phyloP scores from a whole-genome alignment of 1,284 basidiomycete species.

The Hymenochaete sp. region DNA sequence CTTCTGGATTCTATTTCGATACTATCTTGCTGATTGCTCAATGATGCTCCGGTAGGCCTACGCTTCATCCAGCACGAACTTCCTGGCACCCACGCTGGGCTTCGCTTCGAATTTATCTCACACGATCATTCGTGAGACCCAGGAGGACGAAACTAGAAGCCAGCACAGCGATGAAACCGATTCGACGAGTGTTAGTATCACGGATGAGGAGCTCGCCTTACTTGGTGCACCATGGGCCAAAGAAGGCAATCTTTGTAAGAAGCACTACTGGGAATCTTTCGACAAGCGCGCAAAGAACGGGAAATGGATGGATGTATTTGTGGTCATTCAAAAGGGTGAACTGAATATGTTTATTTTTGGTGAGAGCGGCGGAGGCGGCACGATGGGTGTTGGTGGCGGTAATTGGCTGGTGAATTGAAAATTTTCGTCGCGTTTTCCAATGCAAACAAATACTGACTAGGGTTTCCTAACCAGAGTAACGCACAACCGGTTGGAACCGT shows the following conservation, averaged over 20 bases:
- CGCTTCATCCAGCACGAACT: slow-evolving; percentile 32
- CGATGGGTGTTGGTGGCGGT: slow-evolving; percentile 77
- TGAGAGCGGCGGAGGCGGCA: slow-evolving; percentile 46
- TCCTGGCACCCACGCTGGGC: slow-evolving; percentile 76
- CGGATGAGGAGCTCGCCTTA: slow-evolving; percentile 90
- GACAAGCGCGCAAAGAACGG: slow-evolving; percentile 81
- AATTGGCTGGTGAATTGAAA: slow-evolving; percentile 82
- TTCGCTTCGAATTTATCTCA: slow-evolving; percentile 95
- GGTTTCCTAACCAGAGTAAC: slow-evolving; percentile 30
- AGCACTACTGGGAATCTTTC: slow-evolving; percentile 85
- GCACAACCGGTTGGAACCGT: slow-evolving; percentile 78
- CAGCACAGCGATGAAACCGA: slow-evolving; percentile 50
- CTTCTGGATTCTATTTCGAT: not conserved
- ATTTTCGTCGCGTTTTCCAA: not conserved
- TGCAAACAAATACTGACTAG: not conserved
- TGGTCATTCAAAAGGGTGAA: slow-evolving; percentile 90
- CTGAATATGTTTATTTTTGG: slow-evolving; percentile 94
- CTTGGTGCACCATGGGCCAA: slow-evolving; percentile 98
- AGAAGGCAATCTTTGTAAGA: slow-evolving; percentile 90
- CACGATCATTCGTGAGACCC: slow-evolving; percentile 89
- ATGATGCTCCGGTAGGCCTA: too few relatives aligned
- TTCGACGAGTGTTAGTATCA: slow-evolving; percentile 70
- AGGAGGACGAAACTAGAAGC: slow-evolving; percentile 84
- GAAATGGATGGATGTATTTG: slow-evolving; percentile 88
- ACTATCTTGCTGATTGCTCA: slow-evolving; percentile 20